Percentiles rank a stretch among this genome's conserved stretches.
Conservation (phyloP, 2,329 filamentous ascomycete genomes). For the Apiospora pterosperma region DNA sequence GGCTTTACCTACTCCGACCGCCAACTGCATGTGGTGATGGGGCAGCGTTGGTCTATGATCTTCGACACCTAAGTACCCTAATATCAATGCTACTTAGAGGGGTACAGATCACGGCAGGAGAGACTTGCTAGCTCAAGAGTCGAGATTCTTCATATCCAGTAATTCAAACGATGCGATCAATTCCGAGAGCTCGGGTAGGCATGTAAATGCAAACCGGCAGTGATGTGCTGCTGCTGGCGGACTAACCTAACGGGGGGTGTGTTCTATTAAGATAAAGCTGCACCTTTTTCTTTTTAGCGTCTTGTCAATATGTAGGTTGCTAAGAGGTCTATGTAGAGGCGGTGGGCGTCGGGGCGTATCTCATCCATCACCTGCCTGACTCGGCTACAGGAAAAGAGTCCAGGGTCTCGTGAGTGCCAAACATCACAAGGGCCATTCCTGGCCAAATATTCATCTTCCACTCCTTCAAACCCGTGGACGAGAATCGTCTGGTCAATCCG, state of each 20-base stretch:
- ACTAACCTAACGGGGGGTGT: background rate
- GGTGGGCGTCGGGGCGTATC: background rate
- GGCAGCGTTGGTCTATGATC: background rate
- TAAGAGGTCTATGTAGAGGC: background rate
- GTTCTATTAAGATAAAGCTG: background rate
- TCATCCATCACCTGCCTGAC: slow-evolving; percentile 7
- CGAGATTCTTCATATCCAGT: background rate
- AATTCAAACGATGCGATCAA: background rate
- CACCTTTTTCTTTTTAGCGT: slow-evolving; percentile 1
- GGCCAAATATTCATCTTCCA: background rate
- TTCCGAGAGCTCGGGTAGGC: background rate
- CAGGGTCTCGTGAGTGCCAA: slow-evolving; percentile 4
- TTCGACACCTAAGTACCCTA: too few species aligned
- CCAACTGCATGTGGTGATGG: background rate
- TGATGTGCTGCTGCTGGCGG: background rate
- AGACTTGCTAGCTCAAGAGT: background rate
- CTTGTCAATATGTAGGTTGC: background rate
- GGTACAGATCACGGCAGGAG: background rate
- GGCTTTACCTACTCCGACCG: background rate
- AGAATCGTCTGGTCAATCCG: background rate
- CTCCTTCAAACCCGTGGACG: background rate
- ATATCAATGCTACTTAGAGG: background rate
- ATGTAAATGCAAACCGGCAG: background rate
- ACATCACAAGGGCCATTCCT: slow-evolving; percentile 1
- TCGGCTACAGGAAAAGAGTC: background rate